phyloP scores from a whole-genome alignment of 2,329 filamentous ascomycete species.

The Mycosphaerella sp. region DNA sequence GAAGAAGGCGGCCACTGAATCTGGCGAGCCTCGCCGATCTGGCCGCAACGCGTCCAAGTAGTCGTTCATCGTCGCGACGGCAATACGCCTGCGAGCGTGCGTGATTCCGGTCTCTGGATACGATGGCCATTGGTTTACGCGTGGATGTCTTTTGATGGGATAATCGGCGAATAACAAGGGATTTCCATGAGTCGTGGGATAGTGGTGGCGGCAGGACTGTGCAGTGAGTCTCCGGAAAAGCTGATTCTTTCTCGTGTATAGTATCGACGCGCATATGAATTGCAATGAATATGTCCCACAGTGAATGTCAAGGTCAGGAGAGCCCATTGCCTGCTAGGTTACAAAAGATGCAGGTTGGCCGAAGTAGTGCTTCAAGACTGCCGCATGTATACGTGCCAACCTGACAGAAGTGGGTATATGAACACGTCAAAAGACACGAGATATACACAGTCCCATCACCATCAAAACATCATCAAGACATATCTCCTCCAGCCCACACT shows the following conservation, averaged over 20 bases:
- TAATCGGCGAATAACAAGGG: not conserved
- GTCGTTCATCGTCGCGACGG: not conserved
- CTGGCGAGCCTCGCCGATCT: conserved; percentile 45
- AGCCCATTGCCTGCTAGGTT: too few relatives aligned
- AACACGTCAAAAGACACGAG: too few relatives aligned
- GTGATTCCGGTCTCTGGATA: not conserved
- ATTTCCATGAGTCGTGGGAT: not conserved
- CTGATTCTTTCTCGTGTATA: not conserved
- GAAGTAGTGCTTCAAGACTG: too few relatives aligned
- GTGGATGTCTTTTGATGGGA: not conserved
- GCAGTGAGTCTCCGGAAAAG: not conserved
- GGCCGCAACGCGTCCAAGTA: conserved; percentile 35
- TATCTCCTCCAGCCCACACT: too few relatives aligned
- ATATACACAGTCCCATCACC: too few relatives aligned
- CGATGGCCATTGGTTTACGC: not conserved
- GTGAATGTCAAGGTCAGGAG: too few relatives aligned
- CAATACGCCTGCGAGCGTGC: not conserved
- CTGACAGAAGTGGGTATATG: too few relatives aligned
- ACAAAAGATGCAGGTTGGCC: too few relatives aligned
- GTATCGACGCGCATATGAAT: not conserved
- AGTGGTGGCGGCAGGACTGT: not conserved
- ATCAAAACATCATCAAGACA: too few relatives aligned
- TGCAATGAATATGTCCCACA: not conserved
- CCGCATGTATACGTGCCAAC: too few relatives aligned
- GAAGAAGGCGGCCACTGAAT: conserved; percentile 44